Conservation (phyloP, 805 yeast genomes). For the Yamadazyma sp. region DNA sequence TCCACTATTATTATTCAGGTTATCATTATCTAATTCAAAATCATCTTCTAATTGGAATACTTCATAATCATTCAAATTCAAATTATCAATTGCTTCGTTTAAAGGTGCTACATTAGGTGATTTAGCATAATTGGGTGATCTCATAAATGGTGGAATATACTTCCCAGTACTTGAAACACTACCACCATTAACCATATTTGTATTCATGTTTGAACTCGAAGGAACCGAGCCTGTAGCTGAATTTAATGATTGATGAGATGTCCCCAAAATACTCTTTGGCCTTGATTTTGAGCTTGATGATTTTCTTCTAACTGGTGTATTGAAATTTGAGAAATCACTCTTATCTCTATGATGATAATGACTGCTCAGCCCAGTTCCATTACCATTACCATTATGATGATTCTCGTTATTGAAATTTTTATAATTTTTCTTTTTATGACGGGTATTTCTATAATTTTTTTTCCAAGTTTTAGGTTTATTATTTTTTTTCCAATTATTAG, state of each 20-base stretch:
- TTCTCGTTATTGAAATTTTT: slow-evolving; percentile 1
- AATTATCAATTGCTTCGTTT: slow-evolving; percentile 34
- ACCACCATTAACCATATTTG: neutral
- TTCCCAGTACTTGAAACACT: slow-evolving; percentile 23
- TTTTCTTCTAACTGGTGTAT: slow-evolving; percentile 16
- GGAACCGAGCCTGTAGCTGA: neutral
- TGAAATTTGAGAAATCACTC: slow-evolving; percentile 10
- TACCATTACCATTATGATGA: neutral
- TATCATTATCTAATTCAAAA: slow-evolving; percentile 16
- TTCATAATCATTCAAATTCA: slow-evolving; percentile 28
- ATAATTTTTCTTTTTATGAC: slow-evolving; percentile 5
- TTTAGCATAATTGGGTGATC: slow-evolving; percentile 32
- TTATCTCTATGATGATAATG: slow-evolving; percentile 6
- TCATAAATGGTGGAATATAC: slow-evolving; percentile 41
- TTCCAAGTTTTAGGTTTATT: slow-evolving; percentile 16
- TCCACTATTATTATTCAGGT: neutral
- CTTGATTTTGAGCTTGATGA: slow-evolving; percentile 19
- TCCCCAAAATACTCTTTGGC: slow-evolving; percentile 3
- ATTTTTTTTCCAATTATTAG: slow-evolving; percentile 17
- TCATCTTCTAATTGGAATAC: slow-evolving; percentile 45
- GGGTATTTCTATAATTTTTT: slow-evolving; percentile 12
- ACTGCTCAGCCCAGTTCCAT: neutral
- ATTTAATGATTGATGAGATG: slow-evolving; percentile 7
- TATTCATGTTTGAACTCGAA: slow-evolving; percentile 2
- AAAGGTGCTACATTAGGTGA: slow-evolving; percentile 34